Base-by-base conservation (phyloP, 805 yeast genomes). In the Saturnispora diversa region DNA sequence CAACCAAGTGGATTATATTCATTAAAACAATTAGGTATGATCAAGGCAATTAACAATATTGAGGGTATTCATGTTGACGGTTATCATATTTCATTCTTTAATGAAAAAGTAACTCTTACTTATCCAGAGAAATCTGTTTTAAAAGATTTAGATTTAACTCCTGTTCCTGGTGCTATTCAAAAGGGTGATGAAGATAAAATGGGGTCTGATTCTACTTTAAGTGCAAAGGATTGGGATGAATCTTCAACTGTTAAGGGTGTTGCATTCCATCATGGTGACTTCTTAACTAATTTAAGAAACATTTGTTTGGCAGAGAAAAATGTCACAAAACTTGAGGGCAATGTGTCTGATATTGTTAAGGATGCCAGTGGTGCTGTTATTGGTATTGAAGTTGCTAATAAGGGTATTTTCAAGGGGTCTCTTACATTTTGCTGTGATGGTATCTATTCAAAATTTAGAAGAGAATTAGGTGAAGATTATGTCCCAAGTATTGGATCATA, bases 1-100 rank as follows among this genome's bases (percentile, higher is more conserved):
- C 99, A 92, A 62, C 99, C 99, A 3, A 88, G 86, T 26, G 99
- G 99, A n/a, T 64, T 92, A 22, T 77, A 81, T 56, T 90, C 95
- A 1, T 66, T 92, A 42, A 69, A 71, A 49, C 80, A 85, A 50
- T 65, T 92, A 24, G 97, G 96, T 5, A 78, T 92, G 86, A 72
- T 73, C 15, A 75, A 76, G 47, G 80, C 88, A 2, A 56, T 85
- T 23, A 80, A 82, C 48, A 72, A 71, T 37, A 85, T 86, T 37
- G 88, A 78, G 31, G 95, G 97, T 6, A 72, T 75, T 7, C 77
- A 75, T 19, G 84, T 79, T 23, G 62, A 70, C 30, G 98, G 98
- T 3, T 92, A 92, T 63, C 75, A 84, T 39, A 77, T 92, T 42
- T 72, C 82, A 46, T 85, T 66, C 62, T 64, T 77, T 37, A 78